Evolutionary conservation across 345 rosid species (phyloP), one percentile per base, ranked within the genome.

Genomic region (Acer campestre): DNA sequence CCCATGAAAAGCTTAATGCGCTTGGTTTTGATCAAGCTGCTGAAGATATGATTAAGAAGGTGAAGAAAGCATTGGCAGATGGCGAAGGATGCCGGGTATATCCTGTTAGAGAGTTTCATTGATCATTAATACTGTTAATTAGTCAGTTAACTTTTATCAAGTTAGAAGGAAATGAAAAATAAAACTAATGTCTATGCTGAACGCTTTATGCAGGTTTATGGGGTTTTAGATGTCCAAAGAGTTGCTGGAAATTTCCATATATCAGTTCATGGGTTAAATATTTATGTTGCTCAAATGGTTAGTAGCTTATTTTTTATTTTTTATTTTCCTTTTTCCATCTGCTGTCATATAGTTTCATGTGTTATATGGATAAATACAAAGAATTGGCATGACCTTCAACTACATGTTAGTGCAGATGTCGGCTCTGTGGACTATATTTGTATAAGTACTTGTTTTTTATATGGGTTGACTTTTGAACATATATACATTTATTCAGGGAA

Each of bases 171-270:
- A 58, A 58, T 51, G 66, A 42, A 61, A 48, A 23, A 56, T 72
- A 51, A 68, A 23, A 77, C 11, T 81, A 53, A 82, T 76, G 17
- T 46, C 73, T 72, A 46, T 51, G 48, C 64, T 48, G 44, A 42
- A 67, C 18, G 23, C 56, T 80, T 83, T 68, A 44, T 85, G 78
- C 88, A 94, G 98, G 97, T 97, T 67, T 93, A 90, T 80, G 99
- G 99, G 67, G 88, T 89, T 77, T 80, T 97, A 59, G 98, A 97
- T 87, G 98, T 94, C 68, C 99, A 97, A 88, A 87, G 98, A 65
- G 99, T 97, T 79, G 98, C 99, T 78, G 99, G 98, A 82, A 97
- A 97, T 86, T 97, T 97, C 84, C 99, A 97, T 81, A 85, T 97
- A 59, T 97, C 99, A 77, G 97, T 97, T 77, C 99, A 94, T 79